Evolutionary conservation across 2,329 filamentous ascomycete genomes (phyloP).

Genomic region (Ophiocordyceps camponoti-saundersi): DNA sequence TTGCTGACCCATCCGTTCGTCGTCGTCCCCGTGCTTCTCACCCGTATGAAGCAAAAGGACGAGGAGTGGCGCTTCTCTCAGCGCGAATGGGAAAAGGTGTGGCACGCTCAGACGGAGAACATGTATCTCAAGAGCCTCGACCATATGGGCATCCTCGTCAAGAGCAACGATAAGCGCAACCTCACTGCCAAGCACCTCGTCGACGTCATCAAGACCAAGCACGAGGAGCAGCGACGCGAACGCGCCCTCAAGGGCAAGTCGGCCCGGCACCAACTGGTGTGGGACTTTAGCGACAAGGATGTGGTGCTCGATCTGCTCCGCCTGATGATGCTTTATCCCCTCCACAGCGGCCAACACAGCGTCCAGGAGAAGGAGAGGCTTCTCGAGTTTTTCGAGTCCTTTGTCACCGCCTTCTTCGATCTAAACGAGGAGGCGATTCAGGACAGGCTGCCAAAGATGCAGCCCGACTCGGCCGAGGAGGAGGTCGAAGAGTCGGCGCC

Average conservation of each 20-base stretch:
- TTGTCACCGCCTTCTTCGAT: constrained; percentile 62
- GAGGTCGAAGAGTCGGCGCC: constrained; percentile 58
- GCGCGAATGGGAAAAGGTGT: constrained; percentile 98
- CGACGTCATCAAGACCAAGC: constrained; percentile 78
- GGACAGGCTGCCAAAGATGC: constrained; percentile 49
- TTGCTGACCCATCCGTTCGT: constrained; percentile 72
- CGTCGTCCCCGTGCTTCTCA: constrained; percentile 76
- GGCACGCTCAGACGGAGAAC: constrained; percentile 86
- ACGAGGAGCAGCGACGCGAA: constrained; percentile 72
- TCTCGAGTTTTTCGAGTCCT: constrained; percentile 58
- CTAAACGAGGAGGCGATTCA: constrained; percentile 53
- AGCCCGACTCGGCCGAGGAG: constrained; percentile 56
- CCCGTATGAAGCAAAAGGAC: constrained; percentile 83
- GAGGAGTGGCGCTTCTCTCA: constrained; percentile 96
- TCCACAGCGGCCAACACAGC: constrained; percentile 54
- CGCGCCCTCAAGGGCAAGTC: constrained; percentile 44
- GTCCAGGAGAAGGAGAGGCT: constrained; percentile 58
- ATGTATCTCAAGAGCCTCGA: constrained; percentile 95
- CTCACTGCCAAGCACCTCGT: constrained; percentile 82
- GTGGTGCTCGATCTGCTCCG: constrained; percentile 46
- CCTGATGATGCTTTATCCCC: constrained; percentile 46
- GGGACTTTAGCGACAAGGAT: constrained; percentile 54
- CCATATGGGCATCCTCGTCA: constrained; percentile 85
- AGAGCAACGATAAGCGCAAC: constrained; percentile 76
- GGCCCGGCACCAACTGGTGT: constrained; percentile 57